Conservation (phyloP, 768 basidiomycete species). For the Tricholoma flavovirens region DNA sequence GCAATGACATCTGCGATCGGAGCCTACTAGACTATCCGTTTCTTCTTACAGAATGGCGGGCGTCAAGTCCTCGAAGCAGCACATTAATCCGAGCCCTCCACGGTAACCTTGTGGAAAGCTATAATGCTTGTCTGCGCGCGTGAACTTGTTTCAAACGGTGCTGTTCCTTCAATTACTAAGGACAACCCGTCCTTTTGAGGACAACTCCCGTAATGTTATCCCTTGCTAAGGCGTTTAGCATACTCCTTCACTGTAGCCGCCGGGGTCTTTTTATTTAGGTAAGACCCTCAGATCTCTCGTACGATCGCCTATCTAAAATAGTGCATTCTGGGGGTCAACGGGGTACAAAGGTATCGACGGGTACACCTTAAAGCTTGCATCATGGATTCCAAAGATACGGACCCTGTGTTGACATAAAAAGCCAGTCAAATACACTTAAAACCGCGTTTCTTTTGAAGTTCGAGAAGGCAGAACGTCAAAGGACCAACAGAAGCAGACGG, state of each 20-base stretch:
- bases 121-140: neutral
- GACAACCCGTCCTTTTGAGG: neutral
- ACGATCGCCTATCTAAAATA: neutral
- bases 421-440: slow-evolving; percentile 4
- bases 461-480: slow-evolving; percentile 13
- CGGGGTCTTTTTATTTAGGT: neutral
- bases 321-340: neutral
- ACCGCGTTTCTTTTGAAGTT: slow-evolving; percentile 2
- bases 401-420: neutral
- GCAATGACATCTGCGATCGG: slow-evolving; percentile 9
- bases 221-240: neutral
- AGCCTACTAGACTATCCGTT: slow-evolving; percentile 17
- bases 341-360: neutral
- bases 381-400: neutral
- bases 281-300: neutral
- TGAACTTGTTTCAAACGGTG: neutral
- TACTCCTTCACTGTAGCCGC: neutral
- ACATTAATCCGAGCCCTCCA: neutral
- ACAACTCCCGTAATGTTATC: neutral
- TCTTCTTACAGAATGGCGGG: slow-evolving; percentile 3
- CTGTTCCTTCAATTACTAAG: neutral
- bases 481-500: slow-evolving; percentile 15
- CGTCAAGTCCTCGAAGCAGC: neutral
- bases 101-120: neutral
- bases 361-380: neutral